A percentile compares a stretch with the other conserved stretches of the same genome.
Evolutionary conservation across 106 monocot genomes (phyloP).

Genomic region (Hemerocallis citrina): DNA sequence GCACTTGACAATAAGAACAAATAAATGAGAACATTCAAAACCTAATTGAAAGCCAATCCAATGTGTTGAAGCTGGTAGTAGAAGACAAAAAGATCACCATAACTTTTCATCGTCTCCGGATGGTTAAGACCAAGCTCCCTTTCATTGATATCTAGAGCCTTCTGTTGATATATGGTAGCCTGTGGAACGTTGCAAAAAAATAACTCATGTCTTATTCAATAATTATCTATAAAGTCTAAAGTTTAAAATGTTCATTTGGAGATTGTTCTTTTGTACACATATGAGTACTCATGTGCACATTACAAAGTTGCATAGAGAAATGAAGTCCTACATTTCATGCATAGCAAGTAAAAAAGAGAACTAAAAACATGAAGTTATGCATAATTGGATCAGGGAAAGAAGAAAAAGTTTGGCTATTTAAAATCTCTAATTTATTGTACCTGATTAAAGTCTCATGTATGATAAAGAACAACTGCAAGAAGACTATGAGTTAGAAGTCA

Average conservation of each 20-base stretch:
- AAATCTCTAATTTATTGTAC: constrained; percentile 18
- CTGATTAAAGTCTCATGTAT: constrained; percentile 94
- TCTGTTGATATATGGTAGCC: constrained; percentile 97
- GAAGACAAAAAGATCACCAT: constrained; percentile 95
- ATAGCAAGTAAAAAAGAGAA: not conserved
- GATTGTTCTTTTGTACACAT: no score
- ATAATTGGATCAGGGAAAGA: not conserved
- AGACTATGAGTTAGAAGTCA: constrained; percentile 93
- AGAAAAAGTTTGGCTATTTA: not conserved
- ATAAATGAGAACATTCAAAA: no score
- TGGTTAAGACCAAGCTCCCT: constrained; percentile 94
- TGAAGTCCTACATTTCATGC: not conserved
- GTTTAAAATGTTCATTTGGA: no score
- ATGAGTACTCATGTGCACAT: no score
- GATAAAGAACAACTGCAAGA: constrained; percentile 87
- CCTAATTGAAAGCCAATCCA: constrained; percentile 88
- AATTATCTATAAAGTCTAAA: no score
- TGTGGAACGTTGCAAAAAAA: constrained; percentile 13
- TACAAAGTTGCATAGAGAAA: not conserved
- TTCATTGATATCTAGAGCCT: constrained; percentile 92
- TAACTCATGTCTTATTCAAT: no score
- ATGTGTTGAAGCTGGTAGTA: constrained; percentile 94
- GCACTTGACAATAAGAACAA: no score
- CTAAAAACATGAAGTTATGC: not conserved
- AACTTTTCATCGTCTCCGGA: constrained; percentile 95